These are phyloP conservation scores for Ustilago xerochloae DNA, from an alignment of 1,284 basidiomycete species.

Conservation along the genomic window DNA sequence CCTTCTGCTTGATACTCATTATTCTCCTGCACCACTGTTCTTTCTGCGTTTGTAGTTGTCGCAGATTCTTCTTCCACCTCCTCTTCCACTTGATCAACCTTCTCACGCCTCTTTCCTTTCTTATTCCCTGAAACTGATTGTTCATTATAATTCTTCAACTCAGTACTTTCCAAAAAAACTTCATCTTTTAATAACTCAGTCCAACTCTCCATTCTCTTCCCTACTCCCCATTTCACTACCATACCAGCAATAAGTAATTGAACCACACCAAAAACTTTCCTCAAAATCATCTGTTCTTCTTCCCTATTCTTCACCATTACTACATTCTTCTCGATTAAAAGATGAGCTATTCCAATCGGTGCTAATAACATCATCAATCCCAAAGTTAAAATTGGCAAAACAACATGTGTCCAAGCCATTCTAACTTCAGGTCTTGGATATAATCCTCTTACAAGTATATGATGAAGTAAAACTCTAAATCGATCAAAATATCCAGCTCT, in stretches of 20 bases:
- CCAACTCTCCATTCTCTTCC: conserved; percentile 48
- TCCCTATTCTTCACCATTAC: neutral
- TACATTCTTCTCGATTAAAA: neutral
- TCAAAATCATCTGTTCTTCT: conserved; percentile 28
- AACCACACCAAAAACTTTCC: conserved; percentile 17
- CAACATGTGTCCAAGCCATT: conserved; percentile 24
- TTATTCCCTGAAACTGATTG: neutral
- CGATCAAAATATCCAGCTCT: neutral
- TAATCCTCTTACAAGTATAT: conserved; percentile 14
- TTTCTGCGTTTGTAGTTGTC: no score
- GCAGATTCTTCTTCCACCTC: no score
- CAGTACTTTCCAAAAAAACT: conserved; percentile 61
- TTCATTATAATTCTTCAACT: conserved; percentile 57
- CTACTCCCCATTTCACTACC: conserved; percentile 6
- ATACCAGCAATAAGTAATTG: conserved; percentile 8
- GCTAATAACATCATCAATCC: neutral
- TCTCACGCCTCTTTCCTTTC: neutral
- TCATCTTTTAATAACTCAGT: conserved; percentile 62
- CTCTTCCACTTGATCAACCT: neutral
- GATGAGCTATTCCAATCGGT: conserved; percentile 3
- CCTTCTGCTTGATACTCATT: conserved; percentile 30
- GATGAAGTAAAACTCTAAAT: conserved; percentile 18
- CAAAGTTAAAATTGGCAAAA: conserved; percentile 1
- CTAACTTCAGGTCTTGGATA: conserved; percentile 17
- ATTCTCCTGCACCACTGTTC: neutral